Evolutionary conservation across 176 grass and related monocot genomes (phyloP).

Genomic region (Thinopyrum elongatum): DNA sequence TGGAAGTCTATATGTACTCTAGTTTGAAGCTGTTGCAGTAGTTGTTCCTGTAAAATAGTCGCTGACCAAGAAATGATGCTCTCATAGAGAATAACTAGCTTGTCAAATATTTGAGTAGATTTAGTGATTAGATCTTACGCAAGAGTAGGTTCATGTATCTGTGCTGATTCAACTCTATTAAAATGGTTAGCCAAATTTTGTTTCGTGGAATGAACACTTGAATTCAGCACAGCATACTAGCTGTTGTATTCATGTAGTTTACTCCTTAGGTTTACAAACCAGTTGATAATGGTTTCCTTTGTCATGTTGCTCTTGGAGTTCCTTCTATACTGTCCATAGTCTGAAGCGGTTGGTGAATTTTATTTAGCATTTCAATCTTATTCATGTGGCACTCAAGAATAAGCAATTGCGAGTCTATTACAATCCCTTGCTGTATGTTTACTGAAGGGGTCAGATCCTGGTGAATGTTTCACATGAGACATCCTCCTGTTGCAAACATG

Average conservation of each 20-base stretch:
- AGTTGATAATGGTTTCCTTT: not conserved
- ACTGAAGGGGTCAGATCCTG: not conserved
- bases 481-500: not conserved
- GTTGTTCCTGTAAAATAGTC: not conserved
- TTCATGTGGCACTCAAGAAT: not conserved
- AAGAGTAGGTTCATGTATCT: not conserved
- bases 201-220: not conserved
- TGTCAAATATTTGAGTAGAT: not conserved
- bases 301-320: constrained; percentile 6
- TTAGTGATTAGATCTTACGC: not conserved
- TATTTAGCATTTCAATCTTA: not conserved
- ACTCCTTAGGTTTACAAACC: not conserved
- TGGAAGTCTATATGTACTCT: not conserved
- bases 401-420: not conserved
- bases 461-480: not conserved
- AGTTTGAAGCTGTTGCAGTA: constrained; percentile 9
- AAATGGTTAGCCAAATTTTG: not conserved
- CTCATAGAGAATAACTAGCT: not conserved
- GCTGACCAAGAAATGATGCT: not conserved
- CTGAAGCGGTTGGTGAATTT: not conserved
- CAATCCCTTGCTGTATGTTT: not conserved
- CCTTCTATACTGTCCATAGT: not conserved
- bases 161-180: not conserved
- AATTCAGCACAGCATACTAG: not conserved
- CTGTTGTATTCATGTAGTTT: not conserved